These are phyloP conservation scores for Trebouxia sp. DNA, from an alignment of 139 green algal species.

Conservation along the genomic window DNA sequence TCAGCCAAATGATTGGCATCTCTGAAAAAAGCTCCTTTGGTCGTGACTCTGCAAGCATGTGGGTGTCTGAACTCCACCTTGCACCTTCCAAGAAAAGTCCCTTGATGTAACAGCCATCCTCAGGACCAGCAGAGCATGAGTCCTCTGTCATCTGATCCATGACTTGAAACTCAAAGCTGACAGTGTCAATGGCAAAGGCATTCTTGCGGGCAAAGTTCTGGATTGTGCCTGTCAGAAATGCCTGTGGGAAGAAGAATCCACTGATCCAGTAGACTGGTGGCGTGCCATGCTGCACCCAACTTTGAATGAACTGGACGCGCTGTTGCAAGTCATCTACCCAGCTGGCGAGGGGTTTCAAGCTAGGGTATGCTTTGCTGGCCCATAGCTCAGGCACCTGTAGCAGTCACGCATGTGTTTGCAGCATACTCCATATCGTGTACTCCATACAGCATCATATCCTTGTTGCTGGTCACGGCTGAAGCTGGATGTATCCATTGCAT, in stretches of 20 bases:
- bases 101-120: conserved; percentile 81
- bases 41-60: conserved; percentile 67
- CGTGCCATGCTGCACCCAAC: conserved; percentile 67
- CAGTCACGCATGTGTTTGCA: background rate
- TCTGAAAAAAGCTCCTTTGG: conserved; percentile 88
- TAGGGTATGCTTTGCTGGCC: conserved; percentile 81
- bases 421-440: no score
- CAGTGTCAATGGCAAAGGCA: conserved; percentile 78
- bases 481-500: no score
- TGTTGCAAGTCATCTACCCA: conserved; percentile 83
- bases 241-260: conserved; percentile 90
- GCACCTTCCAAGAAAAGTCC: conserved; percentile 86
- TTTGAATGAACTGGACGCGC: conserved; percentile 67
- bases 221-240: conserved; percentile 86
- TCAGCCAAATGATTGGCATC: conserved; percentile 79
- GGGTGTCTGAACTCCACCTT: conserved; percentile 55
- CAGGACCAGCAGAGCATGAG: conserved; percentile 40
- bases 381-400: conserved; percentile 76
- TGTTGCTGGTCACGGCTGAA: no score
- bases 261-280: conserved; percentile 80
- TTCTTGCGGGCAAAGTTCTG: conserved; percentile 87
- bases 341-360: conserved; percentile 78
- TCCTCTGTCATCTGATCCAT: conserved; percentile 56
- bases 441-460: no score
- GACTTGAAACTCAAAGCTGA: conserved; percentile 73